Conservation (phyloP, 108 stramenopile species). For the Nitzschia sp. region DNA sequence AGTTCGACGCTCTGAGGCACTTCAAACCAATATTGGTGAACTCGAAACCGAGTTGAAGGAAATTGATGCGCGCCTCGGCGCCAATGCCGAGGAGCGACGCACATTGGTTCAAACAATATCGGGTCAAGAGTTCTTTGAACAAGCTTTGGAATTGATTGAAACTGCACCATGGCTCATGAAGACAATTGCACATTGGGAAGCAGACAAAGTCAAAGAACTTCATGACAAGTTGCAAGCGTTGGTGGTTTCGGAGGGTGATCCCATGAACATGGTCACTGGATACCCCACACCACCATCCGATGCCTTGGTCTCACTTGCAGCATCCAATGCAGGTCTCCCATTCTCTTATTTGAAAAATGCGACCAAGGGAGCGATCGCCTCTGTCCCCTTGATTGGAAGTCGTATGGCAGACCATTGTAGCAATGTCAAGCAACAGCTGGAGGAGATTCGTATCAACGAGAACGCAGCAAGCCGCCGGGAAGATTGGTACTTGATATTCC, state of each 20-base stretch:
- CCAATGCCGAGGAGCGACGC: constrained; percentile 24
- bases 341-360: constrained; percentile 32
- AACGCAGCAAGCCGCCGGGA: constrained; percentile 16
- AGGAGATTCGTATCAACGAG: constrained; percentile 29
- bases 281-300: constrained; percentile 27
- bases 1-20: constrained; percentile 28
- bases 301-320: constrained; percentile 37
- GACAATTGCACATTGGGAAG: constrained; percentile 27
- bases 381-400: constrained; percentile 41
- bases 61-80: constrained; percentile 31
- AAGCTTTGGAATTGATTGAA: constrained; percentile 26
- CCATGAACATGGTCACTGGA: constrained; percentile 21
- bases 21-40: constrained; percentile 35
- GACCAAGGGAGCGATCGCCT: constrained; percentile 33
- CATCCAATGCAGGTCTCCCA: constrained; percentile 40
- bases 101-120: constrained; percentile 24
- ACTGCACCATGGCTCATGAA: constrained; percentile 47
- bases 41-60: constrained; percentile 32
- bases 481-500: constrained; percentile 39
- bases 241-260: constrained; percentile 18
- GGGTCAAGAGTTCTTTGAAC: constrained; percentile 34
- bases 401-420: constrained; percentile 12
- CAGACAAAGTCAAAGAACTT: constrained; percentile 23
- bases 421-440: constrained; percentile 21
- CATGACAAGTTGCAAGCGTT: constrained; percentile 10